Conservation (phyloP, 2,329 filamentous ascomycete genomes). For the Colletotrichum sp. region DNA sequence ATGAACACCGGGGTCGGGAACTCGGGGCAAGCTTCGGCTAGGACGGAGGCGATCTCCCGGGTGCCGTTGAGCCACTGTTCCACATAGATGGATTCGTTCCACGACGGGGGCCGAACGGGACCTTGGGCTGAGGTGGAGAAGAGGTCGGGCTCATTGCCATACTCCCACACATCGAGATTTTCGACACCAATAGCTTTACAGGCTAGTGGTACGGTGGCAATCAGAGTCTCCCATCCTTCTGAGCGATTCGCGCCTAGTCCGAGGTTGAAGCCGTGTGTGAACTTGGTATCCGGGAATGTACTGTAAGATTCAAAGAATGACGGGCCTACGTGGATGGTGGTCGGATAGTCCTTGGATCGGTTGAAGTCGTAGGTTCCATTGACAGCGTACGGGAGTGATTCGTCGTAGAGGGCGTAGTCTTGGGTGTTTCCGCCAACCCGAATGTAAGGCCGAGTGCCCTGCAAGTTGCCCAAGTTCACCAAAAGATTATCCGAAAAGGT, state of each 20-base stretch:
- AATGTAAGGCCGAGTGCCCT: conserved; percentile 63
- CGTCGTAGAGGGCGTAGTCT: conserved; percentile 66
- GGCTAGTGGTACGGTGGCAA: conserved; percentile 58
- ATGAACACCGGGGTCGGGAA: conserved; percentile 51
- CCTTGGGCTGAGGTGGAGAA: conserved; percentile 58
- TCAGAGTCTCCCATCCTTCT: conserved; percentile 53
- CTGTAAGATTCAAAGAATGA: conserved; percentile 67
- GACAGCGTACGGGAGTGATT: conserved; percentile 51
- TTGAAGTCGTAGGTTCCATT: conserved; percentile 56
- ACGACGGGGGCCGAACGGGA: conserved; percentile 53
- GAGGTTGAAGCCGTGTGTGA: conserved; percentile 67
- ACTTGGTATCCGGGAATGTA: conserved; percentile 60
- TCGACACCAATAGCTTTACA: conserved; percentile 59
- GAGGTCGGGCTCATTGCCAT: conserved; percentile 70
- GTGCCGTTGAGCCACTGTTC: conserved; percentile 63
- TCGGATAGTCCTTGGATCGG: conserved; percentile 63
- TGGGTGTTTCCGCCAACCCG: conserved; percentile 72
- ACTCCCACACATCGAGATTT: conserved; percentile 62
- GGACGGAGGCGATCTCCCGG: conserved; percentile 46
- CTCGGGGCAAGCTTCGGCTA: conserved; percentile 56
- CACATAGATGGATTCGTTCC: conserved; percentile 61
- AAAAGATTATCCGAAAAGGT: conserved; percentile 65
- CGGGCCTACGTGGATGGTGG: conserved; percentile 63
- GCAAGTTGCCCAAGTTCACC: conserved; percentile 58
- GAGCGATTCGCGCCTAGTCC: conserved; percentile 56